A percentile compares a stretch with the other conserved stretches of the same genome.
Conservation (phyloP, 1,139 yeast genomes). For the Pichia sp. region DNA sequence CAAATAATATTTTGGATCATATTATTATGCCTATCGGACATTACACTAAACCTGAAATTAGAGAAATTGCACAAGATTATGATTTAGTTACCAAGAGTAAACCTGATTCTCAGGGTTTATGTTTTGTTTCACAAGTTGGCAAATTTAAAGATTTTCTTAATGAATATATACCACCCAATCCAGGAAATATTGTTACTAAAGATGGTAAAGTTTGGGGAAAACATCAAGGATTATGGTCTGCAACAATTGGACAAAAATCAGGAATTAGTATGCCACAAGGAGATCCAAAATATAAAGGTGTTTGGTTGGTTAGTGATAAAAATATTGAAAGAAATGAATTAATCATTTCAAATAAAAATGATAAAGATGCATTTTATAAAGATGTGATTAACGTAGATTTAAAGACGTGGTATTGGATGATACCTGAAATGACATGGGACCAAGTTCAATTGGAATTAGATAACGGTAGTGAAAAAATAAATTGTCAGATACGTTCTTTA, state of each 20-base stretch:
- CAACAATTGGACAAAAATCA: constrained; percentile 84
- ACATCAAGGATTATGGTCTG: constrained; percentile 88
- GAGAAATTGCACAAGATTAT: constrained; percentile 54
- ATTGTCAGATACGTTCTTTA: constrained; percentile 64
- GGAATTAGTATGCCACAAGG: constrained; percentile 86
- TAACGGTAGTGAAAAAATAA: constrained; percentile 27
- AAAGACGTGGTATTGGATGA: constrained; percentile 47
- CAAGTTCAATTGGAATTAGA: constrained; percentile 13
- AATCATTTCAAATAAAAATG: constrained; percentile 70
- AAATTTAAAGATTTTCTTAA: constrained; percentile 69
- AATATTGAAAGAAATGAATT: constrained; percentile 57
- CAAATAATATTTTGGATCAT: constrained; percentile 39
- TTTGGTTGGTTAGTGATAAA: constrained; percentile 84
- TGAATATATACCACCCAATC: constrained; percentile 65
- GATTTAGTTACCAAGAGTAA: constrained; percentile 62
- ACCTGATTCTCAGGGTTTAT: constrained; percentile 91
- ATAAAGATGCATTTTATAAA: constrained; percentile 53
- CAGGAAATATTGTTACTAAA: constrained; percentile 72
- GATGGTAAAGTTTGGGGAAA: constrained; percentile 73
- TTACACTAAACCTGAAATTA: constrained; percentile 63
- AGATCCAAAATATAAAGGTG: constrained; percentile 63
- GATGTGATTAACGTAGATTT: constrained; percentile 35
- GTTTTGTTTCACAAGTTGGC: constrained; percentile 79
- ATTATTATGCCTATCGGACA: constrained; percentile 78
- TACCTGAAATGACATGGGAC: constrained; percentile 11